Evolutionary conservation across 1,284 basidiomycete genomes (phyloP).

Genomic region (Pascua guehoae): DNA sequence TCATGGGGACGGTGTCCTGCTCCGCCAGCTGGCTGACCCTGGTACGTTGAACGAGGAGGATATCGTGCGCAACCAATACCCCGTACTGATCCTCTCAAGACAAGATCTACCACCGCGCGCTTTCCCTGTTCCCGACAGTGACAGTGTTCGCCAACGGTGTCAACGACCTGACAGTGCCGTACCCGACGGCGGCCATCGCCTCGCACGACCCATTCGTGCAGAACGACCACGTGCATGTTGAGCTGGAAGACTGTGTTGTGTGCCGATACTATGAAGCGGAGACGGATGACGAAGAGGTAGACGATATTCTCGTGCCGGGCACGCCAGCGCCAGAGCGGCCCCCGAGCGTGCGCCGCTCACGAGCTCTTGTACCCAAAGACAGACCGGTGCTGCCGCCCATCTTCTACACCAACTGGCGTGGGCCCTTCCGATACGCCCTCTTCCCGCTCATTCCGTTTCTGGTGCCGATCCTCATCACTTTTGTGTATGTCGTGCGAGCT

Average conservation of each 20-base stretch:
- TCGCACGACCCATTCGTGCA: slow-evolving; percentile 65
- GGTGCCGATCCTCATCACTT: slow-evolving; percentile 29
- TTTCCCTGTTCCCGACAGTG: slow-evolving; percentile 66
- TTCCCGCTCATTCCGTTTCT: slow-evolving; percentile 31
- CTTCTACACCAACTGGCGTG: slow-evolving; percentile 27
- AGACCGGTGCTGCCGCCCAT: slow-evolving; percentile 27
- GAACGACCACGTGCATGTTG: slow-evolving; percentile 61
- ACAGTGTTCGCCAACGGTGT: slow-evolving; percentile 82
- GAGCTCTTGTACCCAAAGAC: background rate
- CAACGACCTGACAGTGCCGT: slow-evolving; percentile 78
- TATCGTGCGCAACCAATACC: background rate
- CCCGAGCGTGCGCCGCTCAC: background rate
- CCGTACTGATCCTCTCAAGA: slow-evolving; percentile 50
- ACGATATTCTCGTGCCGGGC: slow-evolving; percentile 11
- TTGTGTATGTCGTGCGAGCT: slow-evolving; percentile 22
- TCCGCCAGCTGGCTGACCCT: slow-evolving; percentile 83
- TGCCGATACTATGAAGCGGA: slow-evolving; percentile 13
- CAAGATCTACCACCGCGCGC: slow-evolving; percentile 70
- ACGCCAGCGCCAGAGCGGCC: background rate
- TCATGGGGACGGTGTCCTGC: slow-evolving; percentile 62
- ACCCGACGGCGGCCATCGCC: slow-evolving; percentile 71
- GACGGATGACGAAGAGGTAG: slow-evolving; percentile 26
- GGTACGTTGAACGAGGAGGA: slow-evolving; percentile 51
- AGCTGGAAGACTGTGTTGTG: slow-evolving; percentile 36
- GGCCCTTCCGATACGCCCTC: slow-evolving; percentile 35